Percentiles rank a stretch among this genome's conserved stretches.
Evolutionary conservation across 2,329 filamentous ascomycete genomes (phyloP).

Genomic region (Hypomyces perniciosus): DNA sequence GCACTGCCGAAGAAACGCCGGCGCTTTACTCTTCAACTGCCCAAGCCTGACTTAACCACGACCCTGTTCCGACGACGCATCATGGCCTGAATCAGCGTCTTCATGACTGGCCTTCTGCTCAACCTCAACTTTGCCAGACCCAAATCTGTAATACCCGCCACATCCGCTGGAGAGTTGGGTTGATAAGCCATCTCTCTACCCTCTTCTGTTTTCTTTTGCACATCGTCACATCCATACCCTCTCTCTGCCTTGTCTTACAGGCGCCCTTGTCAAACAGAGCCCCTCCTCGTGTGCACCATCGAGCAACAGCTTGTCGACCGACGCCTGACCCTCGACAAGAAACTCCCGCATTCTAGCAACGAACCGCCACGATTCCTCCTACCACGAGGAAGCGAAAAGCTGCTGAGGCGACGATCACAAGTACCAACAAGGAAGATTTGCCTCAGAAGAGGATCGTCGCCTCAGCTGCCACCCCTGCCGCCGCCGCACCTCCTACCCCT

Average conservation of each 20-base stretch:
- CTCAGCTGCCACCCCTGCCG: conserved; percentile 39
- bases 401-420: conserved; percentile 57
- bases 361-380: conserved; percentile 52
- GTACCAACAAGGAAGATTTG: conserved; percentile 35
- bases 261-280: background rate
- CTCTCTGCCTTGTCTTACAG: too few relatives aligned
- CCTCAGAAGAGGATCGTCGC: conserved; percentile 52
- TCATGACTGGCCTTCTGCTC: conserved; percentile 1
- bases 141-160: too few relatives aligned
- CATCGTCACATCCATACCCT: too few relatives aligned
- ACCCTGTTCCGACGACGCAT: conserved; percentile 5
- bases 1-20: conserved; percentile 11
- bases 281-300: background rate
- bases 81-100: conserved; percentile 13
- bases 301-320: conserved; percentile 1
- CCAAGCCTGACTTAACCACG: conserved; percentile 6
- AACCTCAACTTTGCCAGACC: too few relatives aligned
- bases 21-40: conserved; percentile 5
- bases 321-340: conserved; percentile 10
- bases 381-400: conserved; percentile 56
- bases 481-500: conserved; percentile 51
- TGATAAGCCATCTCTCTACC: background rate
- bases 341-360: background rate
- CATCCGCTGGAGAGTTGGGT: too few relatives aligned
- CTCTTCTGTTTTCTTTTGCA: too few relatives aligned